Evolutionary conservation across 768 basidiomycete genomes (phyloP).

Genomic region (Boletellus sp.): DNA sequence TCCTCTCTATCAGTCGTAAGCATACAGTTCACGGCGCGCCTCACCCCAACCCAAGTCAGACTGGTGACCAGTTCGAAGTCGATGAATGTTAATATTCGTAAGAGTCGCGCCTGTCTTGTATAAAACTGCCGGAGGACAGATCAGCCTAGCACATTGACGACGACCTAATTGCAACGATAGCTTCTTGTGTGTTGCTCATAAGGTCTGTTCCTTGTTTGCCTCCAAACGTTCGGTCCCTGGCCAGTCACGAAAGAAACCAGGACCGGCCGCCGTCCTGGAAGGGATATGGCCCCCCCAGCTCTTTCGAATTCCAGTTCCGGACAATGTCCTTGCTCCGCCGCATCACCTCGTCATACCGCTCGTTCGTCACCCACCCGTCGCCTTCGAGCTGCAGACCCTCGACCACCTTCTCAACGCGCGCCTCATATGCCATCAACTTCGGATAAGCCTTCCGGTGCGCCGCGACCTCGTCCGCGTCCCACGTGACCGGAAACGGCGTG

Average conservation of each 20-base stretch:
- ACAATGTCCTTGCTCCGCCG: background rate
- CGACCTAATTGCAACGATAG: too few species aligned
- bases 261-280: background rate
- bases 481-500: background rate
- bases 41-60: too few species aligned
- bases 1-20: too few species aligned
- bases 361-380: background rate
- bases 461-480: background rate
- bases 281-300: background rate
- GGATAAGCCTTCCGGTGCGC: background rate
- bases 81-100: too few species aligned
- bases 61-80: too few species aligned
- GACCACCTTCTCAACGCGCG: background rate
- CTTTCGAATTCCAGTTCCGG: background rate
- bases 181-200: too few species aligned
- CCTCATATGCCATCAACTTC: background rate
- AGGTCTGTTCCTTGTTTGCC: too few species aligned
- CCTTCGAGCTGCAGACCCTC: background rate
- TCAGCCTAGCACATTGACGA: too few species aligned
- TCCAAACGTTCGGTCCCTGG: background rate
- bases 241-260: background rate
- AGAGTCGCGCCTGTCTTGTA: too few species aligned
- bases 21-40: too few species aligned
- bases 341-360: background rate
- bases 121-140: too few species aligned